Evolutionary conservation across 2,329 filamentous ascomycete genomes (phyloP).

Genomic region (Mycosphaerella arachidis): DNA sequence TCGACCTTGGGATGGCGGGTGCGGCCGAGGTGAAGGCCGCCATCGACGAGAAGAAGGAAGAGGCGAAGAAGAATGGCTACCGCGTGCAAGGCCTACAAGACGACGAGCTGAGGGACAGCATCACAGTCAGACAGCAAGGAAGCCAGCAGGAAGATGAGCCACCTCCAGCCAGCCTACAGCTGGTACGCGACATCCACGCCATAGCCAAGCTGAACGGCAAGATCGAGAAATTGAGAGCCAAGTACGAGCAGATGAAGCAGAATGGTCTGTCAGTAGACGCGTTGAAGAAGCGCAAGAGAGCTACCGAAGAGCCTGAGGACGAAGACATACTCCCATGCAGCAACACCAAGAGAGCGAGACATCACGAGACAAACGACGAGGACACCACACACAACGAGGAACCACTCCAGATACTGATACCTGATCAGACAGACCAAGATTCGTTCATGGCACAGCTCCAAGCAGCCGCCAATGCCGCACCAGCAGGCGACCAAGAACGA

Average conservation of each 20-base stretch:
- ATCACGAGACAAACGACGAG: background rate
- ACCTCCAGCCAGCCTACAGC: background rate
- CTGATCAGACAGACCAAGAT: background rate
- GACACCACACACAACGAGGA: background rate
- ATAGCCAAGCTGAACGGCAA: constrained; percentile 12
- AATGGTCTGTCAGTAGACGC: background rate
- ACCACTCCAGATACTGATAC: background rate
- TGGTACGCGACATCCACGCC: constrained; percentile 6
- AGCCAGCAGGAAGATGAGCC: background rate
- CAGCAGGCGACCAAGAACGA: background rate
- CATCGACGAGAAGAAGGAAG: background rate
- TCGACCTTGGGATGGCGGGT: background rate
- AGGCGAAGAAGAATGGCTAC: background rate
- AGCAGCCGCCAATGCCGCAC: background rate
- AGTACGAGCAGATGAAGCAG: constrained; percentile 2
- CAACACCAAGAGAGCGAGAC: background rate
- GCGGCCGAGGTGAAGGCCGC: background rate
- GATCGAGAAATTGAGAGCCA: background rate
- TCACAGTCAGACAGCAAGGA: background rate
- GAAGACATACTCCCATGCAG: background rate
- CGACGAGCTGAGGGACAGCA: background rate
- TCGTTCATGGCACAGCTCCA: background rate
- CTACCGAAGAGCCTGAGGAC: background rate
- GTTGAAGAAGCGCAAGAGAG: background rate
- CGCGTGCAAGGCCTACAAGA: background rate